Evolutionary conservation across 2,329 filamentous ascomycete species (phyloP).

Genomic region (Phaeosphaeria sp.): DNA sequence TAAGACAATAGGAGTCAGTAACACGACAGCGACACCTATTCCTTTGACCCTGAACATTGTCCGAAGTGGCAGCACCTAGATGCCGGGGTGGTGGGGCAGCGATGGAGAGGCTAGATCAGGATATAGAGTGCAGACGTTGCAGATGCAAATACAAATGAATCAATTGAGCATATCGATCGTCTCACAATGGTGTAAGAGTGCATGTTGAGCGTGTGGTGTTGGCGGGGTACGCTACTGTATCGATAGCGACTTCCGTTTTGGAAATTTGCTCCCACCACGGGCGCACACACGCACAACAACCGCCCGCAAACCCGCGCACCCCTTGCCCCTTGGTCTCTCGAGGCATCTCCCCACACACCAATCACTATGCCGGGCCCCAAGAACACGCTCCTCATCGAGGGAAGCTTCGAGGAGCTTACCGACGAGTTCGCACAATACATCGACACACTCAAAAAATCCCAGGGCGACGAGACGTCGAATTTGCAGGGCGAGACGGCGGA

Average conservation of each 20-base stretch:
- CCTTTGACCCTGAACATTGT: constrained; percentile 29
- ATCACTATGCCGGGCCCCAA: constrained; percentile 64
- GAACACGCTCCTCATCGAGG: constrained; percentile 79
- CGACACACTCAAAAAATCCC: constrained; percentile 75
- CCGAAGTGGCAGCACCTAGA: constrained; percentile 10
- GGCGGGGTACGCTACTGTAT: constrained; percentile 6
- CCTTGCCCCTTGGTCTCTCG: constrained; percentile 23
- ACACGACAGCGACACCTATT: constrained; percentile 19
- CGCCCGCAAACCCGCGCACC: constrained; percentile 22
- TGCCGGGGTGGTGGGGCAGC: too few relatives aligned
- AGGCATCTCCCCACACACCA: constrained; percentile 28
- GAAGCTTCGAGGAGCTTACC: constrained; percentile 88
- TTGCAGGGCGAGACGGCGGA: constrained; percentile 71
- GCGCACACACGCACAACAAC: constrained; percentile 32
- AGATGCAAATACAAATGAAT: neutral
- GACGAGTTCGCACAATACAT: constrained; percentile 95
- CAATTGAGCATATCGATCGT: neutral
- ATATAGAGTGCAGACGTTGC: neutral
- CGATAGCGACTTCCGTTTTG: constrained; percentile 9
- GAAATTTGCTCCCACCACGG: constrained; percentile 38
- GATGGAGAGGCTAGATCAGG: neutral
- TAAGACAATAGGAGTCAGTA: constrained; percentile 21
- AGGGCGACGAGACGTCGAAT: constrained; percentile 59
- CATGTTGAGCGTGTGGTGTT: neutral
- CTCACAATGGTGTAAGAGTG: neutral